Evolutionary conservation across 2,329 filamentous ascomycete species (phyloP), one percentile per base, ranked within the genome.

Genomic region (Aspergillus floridensis): DNA sequence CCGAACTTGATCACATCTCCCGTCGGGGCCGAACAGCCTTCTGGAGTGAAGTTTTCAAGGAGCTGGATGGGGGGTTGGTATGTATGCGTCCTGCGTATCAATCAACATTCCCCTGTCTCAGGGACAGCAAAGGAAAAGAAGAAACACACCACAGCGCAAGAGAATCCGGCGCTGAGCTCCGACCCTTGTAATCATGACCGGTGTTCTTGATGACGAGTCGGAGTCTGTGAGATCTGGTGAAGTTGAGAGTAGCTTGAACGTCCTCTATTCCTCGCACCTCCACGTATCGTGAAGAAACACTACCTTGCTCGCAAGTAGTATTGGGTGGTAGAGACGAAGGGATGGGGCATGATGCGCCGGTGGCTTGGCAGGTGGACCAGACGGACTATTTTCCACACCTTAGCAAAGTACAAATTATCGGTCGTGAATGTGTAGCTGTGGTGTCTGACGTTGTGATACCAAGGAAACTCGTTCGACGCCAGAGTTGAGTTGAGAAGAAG

Each of bases 11-110:
- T 53, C 19, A 53, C 57, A 16, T 58, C 53, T 0, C 63, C 65
- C 29, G 46, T 49, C 3, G 60, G 11, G 4, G 52, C 38, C 6
- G 57, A 35, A 41, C 63, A 66, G 14, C 53, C 55, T 2, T 63
- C 53, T 5, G 65, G 59, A 2, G 54, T 53, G 44, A 66, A 66
- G 11, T 47, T 19, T 21, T 62, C 47, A 3, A 63, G 19, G 3
- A 67, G 49, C 21, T 59, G 6, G 31, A 67, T 66, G 2, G 63
- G 53, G 2, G 65, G 63, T 41, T 64, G 63, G 35, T 61, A 58
- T 1, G 58, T 26, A 51, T 66, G 56, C 22, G 58, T 65, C 60
- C 56, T 67, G 41, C 38, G 52, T 2, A 5, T 14, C 1, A 26
- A 8, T 51, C 19, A 47, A n/a, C 14, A 3, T 19, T 16, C 4